Percentiles rank a stretch among this genome's conserved stretches.
Evolutionary conservation across 2,329 filamentous ascomycete genomes (phyloP).

Genomic region (Alternaria triticina): DNA sequence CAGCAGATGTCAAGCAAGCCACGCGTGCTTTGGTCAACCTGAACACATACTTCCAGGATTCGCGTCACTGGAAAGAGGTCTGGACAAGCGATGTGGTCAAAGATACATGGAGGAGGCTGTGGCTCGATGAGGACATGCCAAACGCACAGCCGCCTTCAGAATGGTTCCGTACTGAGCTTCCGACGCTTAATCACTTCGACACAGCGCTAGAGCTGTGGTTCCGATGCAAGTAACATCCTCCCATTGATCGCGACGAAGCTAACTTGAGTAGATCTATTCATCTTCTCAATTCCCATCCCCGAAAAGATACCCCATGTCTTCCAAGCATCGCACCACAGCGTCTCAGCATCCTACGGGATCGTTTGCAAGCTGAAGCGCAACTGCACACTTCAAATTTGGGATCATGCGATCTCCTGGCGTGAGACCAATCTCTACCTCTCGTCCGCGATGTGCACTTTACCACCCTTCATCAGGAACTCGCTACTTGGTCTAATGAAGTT

Average conservation of each 20-base stretch:
- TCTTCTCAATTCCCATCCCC: constrained; percentile 64
- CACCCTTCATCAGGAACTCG: constrained; percentile 50
- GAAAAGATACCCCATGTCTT: constrained; percentile 65
- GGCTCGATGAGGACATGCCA: constrained; percentile 53
- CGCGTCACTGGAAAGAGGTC: constrained; percentile 55
- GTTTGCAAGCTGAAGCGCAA: constrained; percentile 67
- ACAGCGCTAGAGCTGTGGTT: constrained; percentile 56
- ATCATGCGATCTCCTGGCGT: constrained; percentile 68
- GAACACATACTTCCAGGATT: constrained; percentile 54
- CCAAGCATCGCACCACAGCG: constrained; percentile 68
- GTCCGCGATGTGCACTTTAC: constrained; percentile 50
- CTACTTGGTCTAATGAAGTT: constrained; percentile 50
- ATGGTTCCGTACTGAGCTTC: constrained; percentile 55
- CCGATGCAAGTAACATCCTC: constrained; percentile 40
- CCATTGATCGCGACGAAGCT: neutral
- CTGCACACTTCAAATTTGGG: constrained; percentile 68
- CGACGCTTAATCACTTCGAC: constrained; percentile 55
- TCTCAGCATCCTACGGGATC: constrained; percentile 66
- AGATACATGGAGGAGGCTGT: constrained; percentile 54
- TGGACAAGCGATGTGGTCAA: constrained; percentile 57
- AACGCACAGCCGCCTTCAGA: constrained; percentile 51
- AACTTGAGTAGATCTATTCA: constrained; percentile 54
- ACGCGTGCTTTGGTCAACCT: constrained; percentile 51
- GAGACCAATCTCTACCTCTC: constrained; percentile 56
- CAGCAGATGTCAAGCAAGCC: constrained; percentile 50